Evolutionary conservation across 257 asterid genomes (phyloP).

Genomic region (Jasminum sambac): DNA sequence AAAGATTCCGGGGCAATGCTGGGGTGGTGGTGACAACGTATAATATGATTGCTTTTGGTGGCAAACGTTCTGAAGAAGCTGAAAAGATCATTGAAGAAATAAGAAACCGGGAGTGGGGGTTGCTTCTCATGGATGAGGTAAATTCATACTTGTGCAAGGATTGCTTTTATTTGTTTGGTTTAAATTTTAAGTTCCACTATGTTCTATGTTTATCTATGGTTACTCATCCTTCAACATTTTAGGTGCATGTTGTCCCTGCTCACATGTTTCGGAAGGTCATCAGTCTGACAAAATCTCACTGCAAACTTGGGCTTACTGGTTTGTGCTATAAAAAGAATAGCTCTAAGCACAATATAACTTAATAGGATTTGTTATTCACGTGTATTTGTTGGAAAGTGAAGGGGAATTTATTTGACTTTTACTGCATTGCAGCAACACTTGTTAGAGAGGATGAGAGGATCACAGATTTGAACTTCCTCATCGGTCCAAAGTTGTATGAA

Average conservation of each 20-base stretch:
- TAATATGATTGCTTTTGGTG: conserved; percentile 98
- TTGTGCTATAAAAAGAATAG: conserved; percentile 15
- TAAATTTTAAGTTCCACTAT: conserved; percentile 15
- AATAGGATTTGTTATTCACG: conserved; percentile 9
- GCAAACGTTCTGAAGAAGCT: conserved; percentile 99
- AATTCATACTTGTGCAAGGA: conserved; percentile 15
- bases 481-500: conserved; percentile 98
- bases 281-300: conserved; percentile 91
- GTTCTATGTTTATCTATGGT: conserved; percentile 11
- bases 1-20: conserved; percentile 94
- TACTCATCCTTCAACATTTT: conserved; percentile 19
- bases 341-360: conserved; percentile 2
- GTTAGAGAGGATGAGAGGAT: conserved; percentile 98
- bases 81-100: conserved; percentile 98
- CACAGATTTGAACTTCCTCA: conserved; percentile 94
- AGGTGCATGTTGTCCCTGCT: conserved; percentile 99
- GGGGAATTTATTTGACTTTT: conserved; percentile 21
- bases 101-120: conserved; percentile 97
- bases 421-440: conserved; percentile 83
- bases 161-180: conserved; percentile 8
- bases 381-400: conserved; percentile 10
- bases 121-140: conserved; percentile 99
- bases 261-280: conserved; percentile 99
- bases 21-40: conserved; percentile 99
- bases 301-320: conserved; percentile 98